Conservation (phyloP, 2,329 filamentous ascomycete genomes). For the Ophiosphaerella korrae region DNA sequence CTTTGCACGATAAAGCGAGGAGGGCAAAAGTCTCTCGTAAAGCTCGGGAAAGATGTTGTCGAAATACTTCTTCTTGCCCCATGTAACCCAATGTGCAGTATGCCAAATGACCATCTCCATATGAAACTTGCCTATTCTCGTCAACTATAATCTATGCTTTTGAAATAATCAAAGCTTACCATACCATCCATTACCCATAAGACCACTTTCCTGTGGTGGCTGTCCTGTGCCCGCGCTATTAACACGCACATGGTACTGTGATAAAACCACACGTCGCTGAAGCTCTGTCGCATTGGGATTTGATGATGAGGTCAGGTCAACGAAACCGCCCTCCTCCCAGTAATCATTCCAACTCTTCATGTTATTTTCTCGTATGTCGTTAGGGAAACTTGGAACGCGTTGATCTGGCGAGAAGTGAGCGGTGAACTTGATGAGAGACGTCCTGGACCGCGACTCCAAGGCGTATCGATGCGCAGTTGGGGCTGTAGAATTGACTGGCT, state of each 20-base stretch:
- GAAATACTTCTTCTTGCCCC: slow-evolving; percentile 53
- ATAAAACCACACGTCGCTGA: slow-evolving; percentile 57
- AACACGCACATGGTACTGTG: slow-evolving; percentile 58
- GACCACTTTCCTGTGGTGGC: slow-evolving; percentile 54
- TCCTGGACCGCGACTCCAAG: slow-evolving; percentile 5
- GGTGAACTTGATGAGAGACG: slow-evolving; percentile 23
- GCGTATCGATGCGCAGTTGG: slow-evolving; percentile 37
- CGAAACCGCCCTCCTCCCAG: slow-evolving; percentile 57
- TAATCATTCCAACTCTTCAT: slow-evolving; percentile 53
- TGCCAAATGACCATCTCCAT: slow-evolving; percentile 61
- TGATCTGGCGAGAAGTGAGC: slow-evolving; percentile 31
- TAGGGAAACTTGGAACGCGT: slow-evolving; percentile 24
- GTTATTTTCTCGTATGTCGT: slow-evolving; percentile 39
- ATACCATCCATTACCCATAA: slow-evolving; percentile 61
- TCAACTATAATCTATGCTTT: neutral
- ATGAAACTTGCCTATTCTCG: slow-evolving; percentile 53
- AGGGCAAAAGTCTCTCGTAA: slow-evolving; percentile 54
- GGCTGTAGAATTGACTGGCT: slow-evolving; percentile 51
- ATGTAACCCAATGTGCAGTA: slow-evolving; percentile 55
- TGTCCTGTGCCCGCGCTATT: slow-evolving; percentile 57
- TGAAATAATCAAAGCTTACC: slow-evolving; percentile 44
- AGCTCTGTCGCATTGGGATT: slow-evolving; percentile 54
- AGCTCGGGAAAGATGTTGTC: slow-evolving; percentile 50
- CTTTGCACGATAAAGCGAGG: slow-evolving; percentile 39
- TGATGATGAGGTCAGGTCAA: slow-evolving; percentile 53